phyloP scores from a whole-genome alignment of 139 green algal genomes.

The Micromonas pusilla region DNA sequence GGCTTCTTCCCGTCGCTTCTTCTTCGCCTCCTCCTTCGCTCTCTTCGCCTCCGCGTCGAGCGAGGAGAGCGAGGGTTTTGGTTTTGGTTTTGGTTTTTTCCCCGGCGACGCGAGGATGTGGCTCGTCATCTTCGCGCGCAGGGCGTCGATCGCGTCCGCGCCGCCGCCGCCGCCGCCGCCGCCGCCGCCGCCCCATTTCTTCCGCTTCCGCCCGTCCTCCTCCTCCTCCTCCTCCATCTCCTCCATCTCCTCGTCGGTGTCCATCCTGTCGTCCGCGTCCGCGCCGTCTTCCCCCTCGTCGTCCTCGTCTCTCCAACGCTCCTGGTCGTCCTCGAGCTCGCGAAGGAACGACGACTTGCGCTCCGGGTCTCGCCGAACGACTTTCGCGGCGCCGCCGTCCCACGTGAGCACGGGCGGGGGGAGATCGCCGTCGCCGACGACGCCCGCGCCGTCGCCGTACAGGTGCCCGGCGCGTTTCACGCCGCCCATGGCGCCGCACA shows the following conservation, averaged over 20 bases:
- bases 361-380: neutral
- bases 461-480: conserved; percentile 45
- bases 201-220: neutral
- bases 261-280: conserved; percentile 27
- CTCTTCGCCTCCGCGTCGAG: conserved; percentile 8
- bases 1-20: too few species aligned
- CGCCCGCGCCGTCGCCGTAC: conserved; percentile 49
- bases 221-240: conserved; percentile 1
- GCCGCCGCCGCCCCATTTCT: neutral
- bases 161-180: neutral
- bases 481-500: conserved; percentile 39
- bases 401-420: neutral
- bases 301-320: neutral
- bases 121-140: neutral
- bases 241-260: neutral
- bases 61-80: neutral
- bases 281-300: neutral
- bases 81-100: neutral
- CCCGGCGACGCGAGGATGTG: neutral
- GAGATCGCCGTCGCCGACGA: too few species aligned
- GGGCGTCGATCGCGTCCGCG: neutral
- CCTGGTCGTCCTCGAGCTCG: neutral
- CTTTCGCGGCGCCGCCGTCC: neutral
- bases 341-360: neutral
- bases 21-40: too few species aligned